These are phyloP conservation scores for Trichoderma sp. DNA, from an alignment of 2,329 filamentous ascomycete species.

Conservation along the genomic window DNA sequence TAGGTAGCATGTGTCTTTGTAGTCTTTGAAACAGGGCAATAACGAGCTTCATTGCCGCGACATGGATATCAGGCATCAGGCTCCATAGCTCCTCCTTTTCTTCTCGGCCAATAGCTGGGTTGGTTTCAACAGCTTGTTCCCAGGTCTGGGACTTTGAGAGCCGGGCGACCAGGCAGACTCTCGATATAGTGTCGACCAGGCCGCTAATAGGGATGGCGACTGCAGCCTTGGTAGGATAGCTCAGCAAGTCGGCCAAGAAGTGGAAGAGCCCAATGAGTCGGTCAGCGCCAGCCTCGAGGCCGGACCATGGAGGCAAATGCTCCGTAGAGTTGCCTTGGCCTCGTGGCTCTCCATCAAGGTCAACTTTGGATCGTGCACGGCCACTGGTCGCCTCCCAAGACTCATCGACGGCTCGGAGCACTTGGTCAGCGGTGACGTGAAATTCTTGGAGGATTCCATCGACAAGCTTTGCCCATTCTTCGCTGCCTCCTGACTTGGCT, in stretches of 20 bases:
- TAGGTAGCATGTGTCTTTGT: constrained; percentile 52
- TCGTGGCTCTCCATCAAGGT: constrained; percentile 44
- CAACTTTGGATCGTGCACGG: constrained; percentile 42
- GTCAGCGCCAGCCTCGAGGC: constrained; percentile 69
- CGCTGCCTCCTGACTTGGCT: constrained; percentile 70
- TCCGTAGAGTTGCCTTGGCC: constrained; percentile 46
- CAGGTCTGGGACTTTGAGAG: constrained; percentile 47
- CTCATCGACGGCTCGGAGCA: constrained; percentile 76
- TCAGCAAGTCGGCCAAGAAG: constrained; percentile 62
- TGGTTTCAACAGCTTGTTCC: constrained; percentile 57
- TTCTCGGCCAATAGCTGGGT: constrained; percentile 70
- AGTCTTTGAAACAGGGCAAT: constrained; percentile 56
- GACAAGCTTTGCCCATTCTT: constrained; percentile 74
- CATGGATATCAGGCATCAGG: constrained; percentile 69
- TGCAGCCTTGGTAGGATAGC: constrained; percentile 59
- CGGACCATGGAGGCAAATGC: constrained; percentile 66
- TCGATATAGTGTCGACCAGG: constrained; percentile 65
- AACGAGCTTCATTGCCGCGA: constrained; percentile 64
- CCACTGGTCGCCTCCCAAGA: constrained; percentile 70
- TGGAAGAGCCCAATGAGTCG: constrained; percentile 64
- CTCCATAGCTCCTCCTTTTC: constrained; percentile 78
- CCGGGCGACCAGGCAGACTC: constrained; percentile 64
- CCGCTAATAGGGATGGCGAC: constrained; percentile 66
- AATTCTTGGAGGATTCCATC: constrained; percentile 59
- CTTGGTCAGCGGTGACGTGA: constrained; percentile 69